Base-by-base conservation (phyloP, 2,329 filamentous ascomycete genomes). In the Aureobasidium sp. region DNA sequence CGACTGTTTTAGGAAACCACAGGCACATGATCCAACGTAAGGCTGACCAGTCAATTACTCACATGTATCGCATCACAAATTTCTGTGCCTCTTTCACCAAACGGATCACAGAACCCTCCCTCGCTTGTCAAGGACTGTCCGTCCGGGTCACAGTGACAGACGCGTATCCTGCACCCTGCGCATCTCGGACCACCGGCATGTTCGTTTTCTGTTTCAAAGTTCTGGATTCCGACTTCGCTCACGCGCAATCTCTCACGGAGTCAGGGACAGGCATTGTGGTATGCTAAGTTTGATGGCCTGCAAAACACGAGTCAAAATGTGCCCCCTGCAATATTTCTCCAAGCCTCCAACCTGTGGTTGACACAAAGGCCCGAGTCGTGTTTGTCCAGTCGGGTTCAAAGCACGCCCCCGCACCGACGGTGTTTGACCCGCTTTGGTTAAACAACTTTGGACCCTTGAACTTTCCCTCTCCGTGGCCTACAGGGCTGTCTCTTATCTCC, bases 361-460 rank as follows among this genome's bases (percentile, higher is more conserved):
- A 42, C 27, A 57, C 53, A 29, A 57, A 47, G 33, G 17, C 42
- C 25, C 55, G 43, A 58, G 55, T 58, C 55, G 43, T 58, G 53
- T 55, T 55, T 46, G 53, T 58, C 29, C 43, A 29, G 21, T 58
- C 23, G 23, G 42, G 17, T 47, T 10, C 43, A 40, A 38, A 31
- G 55, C 55, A 58, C 33, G 43, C 23, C 55, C 55, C 55, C 55
- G 55, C 55, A 47, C 23, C 19, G 53, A 35, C 53, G 17, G 13
- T 57, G 53, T 57, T 57, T 57, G 53, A 57, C 40, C 53, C 31
- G 33, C 55, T 49, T 38, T 38, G 33, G 42, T 57, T 38, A 47
- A 47, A 58, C 53, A 31, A 31, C 6, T 10, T n/a, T 58, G 55
- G 55, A 58, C 55, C 55, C 55, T 58, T 47, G 23, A 19, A n/a